A percentile compares a stretch with the other conserved stretches of the same genome.
phyloP scores from a whole-genome alignment of 257 asterid genomes.

The Mitragyna speciosa region DNA sequence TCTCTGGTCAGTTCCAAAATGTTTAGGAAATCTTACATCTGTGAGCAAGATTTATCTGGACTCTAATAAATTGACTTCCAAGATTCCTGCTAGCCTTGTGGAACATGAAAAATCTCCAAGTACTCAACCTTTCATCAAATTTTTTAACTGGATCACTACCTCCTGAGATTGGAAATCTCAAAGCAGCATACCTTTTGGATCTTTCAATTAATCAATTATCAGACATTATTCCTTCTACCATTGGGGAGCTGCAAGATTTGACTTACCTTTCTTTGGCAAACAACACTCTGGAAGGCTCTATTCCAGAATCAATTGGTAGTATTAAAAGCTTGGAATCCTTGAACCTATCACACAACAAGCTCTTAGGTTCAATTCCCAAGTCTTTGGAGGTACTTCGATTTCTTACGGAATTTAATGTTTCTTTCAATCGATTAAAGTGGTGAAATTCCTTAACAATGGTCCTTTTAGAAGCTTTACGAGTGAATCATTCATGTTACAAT shows the following conservation, averaged over 20 bases:
- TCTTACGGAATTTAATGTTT: too few species aligned
- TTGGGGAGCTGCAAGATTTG: slow-evolving; percentile 16
- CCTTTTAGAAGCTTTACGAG: too few species aligned
- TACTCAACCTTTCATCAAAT: neutral
- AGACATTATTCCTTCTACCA: slow-evolving; percentile 19
- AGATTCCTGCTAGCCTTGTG: slow-evolving; percentile 13
- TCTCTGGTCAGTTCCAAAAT: slow-evolving; percentile 31
- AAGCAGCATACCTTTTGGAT: neutral
- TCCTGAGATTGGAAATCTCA: neutral
- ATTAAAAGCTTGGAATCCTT: slow-evolving; percentile 16
- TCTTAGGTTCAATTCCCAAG: too few species aligned
- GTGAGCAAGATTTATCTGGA: neutral
- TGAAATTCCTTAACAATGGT: too few species aligned
- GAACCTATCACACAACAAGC: slow-evolving; percentile 26
- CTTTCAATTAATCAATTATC: slow-evolving; percentile 13
- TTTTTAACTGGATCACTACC: neutral
- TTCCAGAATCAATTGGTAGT: slow-evolving; percentile 25
- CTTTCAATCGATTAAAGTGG: too few species aligned
- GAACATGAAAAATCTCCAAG: neutral
- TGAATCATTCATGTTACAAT: too few species aligned
- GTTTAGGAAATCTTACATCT: slow-evolving; percentile 24
- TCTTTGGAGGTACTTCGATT: too few species aligned
- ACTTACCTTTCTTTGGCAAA: slow-evolving; percentile 13
- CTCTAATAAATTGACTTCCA: slow-evolving; percentile 27
- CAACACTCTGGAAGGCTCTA: slow-evolving; percentile 28